Evolutionary conservation across 345 rosid genomes (phyloP), one percentile per base, ranked within the genome.

Genomic region (Populus simonii): DNA sequence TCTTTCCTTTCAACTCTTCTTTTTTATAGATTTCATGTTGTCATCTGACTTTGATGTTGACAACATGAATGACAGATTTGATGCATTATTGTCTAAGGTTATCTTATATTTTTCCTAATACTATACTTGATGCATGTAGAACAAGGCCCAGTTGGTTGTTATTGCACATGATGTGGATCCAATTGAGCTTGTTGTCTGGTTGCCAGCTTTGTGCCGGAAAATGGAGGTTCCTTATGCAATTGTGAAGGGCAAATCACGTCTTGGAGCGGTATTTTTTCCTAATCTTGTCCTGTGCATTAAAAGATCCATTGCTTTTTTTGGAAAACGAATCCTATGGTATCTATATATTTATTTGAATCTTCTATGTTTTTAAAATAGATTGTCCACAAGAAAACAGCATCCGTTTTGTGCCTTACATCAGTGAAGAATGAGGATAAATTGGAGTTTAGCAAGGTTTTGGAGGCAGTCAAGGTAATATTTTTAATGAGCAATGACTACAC

Each of bases 151-250:
- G 67, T 66, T 91, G 83, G 97, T 92, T 38, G 87, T 92, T 66
- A 92, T 92, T 16, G 97, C 97, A 27, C 97, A 91, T 68, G 97
- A 92, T 80, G 97, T 92, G 23, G 94, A 92, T 77, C 97, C 97
- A 18, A 92, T 92, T 39, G 97, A 92, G 86, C 82, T 92, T 85
- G 97, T 92, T 63, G 93, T 92, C 5, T 92, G 97, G 97, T 81
- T 92, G 35, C 97, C 97, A 61, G 92, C 97, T n/a, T 76, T 92
- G 20, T 92, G 97, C 82, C 88, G 97, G 55, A 92, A 92, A 84
- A 90, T 92, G 94, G 97, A 92, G 84, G 90, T 92, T 41, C 97
- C 97, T 0, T 91, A 92, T 84, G 93, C 87, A 89, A 79, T 92
- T 71, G 97, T 92, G 78, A 92, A 90, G 85, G 94, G 94, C 5